Percentiles rank a stretch among this genome's conserved stretches.
phyloP scores from a whole-genome alignment of 768 basidiomycete genomes.

The Mrakia gelida region DNA sequence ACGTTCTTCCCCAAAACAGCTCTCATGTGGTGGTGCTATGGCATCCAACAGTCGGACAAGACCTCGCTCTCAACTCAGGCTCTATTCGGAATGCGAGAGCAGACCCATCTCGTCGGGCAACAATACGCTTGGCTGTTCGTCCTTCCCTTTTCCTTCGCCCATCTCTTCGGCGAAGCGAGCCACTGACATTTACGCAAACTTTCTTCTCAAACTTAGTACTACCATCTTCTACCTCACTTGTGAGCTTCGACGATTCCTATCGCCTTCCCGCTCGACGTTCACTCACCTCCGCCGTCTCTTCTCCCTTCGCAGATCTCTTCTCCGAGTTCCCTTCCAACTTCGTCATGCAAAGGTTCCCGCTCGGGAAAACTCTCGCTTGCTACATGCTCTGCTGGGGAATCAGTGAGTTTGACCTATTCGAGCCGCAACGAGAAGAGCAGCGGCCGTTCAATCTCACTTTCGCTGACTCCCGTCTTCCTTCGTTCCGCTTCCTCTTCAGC shows the following conservation, averaged over 20 bases:
- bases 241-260: conserved; percentile 7
- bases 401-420: background rate
- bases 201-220: background rate
- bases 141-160: background rate
- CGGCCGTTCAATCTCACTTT: too few species aligned
- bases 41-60: conserved; percentile 39
- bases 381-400: conserved; percentile 23
- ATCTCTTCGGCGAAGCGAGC: background rate
- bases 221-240: conserved; percentile 31
- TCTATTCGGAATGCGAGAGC: conserved; percentile 16
- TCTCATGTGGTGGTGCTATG: conserved; percentile 38
- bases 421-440: too few species aligned
- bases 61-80: conserved; percentile 29
- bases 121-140: background rate
- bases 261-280: background rate
- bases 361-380: conserved; percentile 7
- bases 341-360: conserved; percentile 33
- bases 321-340: conserved; percentile 37
- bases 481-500: background rate
- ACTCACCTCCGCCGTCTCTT: conserved; percentile 23
- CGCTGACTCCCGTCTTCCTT: background rate
- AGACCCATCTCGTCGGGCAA: conserved; percentile 11
- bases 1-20: too few species aligned
- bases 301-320: conserved; percentile 31
- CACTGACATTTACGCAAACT: background rate